These are phyloP conservation scores for Trichoderma oligosporum DNA, from an alignment of 2,329 filamentous ascomycete genomes.

Conservation along the genomic window DNA sequence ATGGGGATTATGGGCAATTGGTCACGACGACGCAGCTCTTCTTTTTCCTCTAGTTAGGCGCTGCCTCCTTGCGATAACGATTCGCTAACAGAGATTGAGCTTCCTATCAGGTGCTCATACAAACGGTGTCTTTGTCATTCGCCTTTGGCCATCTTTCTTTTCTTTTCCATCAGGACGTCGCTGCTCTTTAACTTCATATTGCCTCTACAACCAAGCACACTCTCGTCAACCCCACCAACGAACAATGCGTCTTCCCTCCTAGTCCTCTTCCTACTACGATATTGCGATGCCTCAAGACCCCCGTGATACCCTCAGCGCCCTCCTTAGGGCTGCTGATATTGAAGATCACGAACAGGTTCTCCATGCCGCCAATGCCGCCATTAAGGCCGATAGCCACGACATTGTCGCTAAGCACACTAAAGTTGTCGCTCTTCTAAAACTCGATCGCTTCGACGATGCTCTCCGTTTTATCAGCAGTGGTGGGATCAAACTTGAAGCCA, in stretches of 20 bases:
- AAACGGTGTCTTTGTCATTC: background rate
- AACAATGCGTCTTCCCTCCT: slow-evolving; percentile 17
- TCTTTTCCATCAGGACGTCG: background rate
- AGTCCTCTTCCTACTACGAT: slow-evolving; percentile 4
- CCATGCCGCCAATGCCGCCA: slow-evolving; percentile 56
- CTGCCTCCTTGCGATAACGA: background rate
- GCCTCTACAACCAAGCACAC: background rate
- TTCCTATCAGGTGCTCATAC: background rate
- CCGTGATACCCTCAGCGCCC: slow-evolving; percentile 49
- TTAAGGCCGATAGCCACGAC: slow-evolving; percentile 59
- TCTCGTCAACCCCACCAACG: slow-evolving; percentile 14
- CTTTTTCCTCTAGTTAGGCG: background rate
- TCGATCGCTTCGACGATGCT: slow-evolving; percentile 78
- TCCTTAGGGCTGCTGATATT: slow-evolving; percentile 54
- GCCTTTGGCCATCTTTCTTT: no score
- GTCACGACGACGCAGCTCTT: slow-evolving; percentile 3
- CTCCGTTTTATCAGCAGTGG: slow-evolving; percentile 63
- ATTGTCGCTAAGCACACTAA: slow-evolving; percentile 63
- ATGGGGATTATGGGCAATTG: background rate
- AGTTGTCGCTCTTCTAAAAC: slow-evolving; percentile 71
- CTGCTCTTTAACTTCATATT: background rate
- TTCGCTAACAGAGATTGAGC: background rate
- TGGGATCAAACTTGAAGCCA: slow-evolving; percentile 56
- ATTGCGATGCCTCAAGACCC: slow-evolving; percentile 43
- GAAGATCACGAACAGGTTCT: slow-evolving; percentile 73